Conservation (phyloP, 441 rosid genomes). For the Theobroma grandiflorum region DNA sequence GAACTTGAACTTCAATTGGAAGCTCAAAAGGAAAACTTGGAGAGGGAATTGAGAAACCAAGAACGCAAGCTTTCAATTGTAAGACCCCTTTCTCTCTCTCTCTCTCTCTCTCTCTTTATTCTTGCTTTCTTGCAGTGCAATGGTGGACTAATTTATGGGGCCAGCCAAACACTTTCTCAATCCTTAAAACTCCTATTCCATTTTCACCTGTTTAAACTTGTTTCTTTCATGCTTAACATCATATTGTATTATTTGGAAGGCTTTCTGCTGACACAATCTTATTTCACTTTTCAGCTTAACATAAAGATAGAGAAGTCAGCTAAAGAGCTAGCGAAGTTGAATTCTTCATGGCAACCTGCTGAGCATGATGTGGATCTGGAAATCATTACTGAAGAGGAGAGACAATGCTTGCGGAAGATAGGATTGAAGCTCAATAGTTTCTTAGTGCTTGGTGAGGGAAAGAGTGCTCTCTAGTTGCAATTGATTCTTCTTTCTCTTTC, state of each 20-base stretch:
- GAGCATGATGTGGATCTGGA: conserved; percentile 62
- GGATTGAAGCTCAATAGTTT: conserved; percentile 66
- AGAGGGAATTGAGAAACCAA: conserved; percentile 65
- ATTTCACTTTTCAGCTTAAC: conserved; percentile 57
- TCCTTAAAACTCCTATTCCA: background rate
- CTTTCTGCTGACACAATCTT: conserved; percentile 25
- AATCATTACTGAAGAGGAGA: conserved; percentile 78
- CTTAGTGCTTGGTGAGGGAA: conserved; percentile 73
- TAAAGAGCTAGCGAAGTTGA: conserved; percentile 57
- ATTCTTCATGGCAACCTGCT: conserved; percentile 56
- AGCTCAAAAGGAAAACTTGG: conserved; percentile 63
- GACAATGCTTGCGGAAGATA: conserved; percentile 73
- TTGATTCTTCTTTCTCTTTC: background rate
- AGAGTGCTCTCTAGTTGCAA: conserved; percentile 3
- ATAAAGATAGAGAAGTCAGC: conserved; percentile 65
- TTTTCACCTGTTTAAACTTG: conserved; percentile 1
- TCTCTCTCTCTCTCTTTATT: background rate
- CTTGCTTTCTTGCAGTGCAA: background rate
- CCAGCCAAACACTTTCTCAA: too few species aligned
- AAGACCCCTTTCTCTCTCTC: conserved; percentile 32
- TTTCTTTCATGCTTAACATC: background rate
- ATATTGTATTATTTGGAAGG: conserved; percentile 7
- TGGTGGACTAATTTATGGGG: too few species aligned
- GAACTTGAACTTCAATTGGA: conserved; percentile 49
- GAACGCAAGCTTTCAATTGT: conserved; percentile 73